Percentiles rank a stretch among this genome's conserved stretches.
Evolutionary conservation across 441 rosid genomes (phyloP).

Genomic region (Syzygium syzygioides): DNA sequence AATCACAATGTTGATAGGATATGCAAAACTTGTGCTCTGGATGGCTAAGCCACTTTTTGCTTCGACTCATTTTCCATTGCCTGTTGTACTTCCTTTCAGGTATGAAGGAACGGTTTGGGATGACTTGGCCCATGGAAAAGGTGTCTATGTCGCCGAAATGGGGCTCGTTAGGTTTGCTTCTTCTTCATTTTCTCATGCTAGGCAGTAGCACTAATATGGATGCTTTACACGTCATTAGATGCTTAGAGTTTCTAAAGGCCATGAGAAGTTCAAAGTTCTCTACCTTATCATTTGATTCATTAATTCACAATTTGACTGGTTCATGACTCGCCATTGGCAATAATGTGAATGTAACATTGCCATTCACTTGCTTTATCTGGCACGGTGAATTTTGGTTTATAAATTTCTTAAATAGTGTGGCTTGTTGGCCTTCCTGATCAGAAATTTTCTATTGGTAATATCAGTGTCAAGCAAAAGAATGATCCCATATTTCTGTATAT

Average conservation of each 20-base stretch:
- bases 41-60: neutral
- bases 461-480: neutral
- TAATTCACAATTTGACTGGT: neutral
- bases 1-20: neutral
- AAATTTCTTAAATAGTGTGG: neutral
- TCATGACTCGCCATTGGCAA: neutral
- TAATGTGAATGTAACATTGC: neutral
- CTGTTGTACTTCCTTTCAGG: slow-evolving; percentile 31
- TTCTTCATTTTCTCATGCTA: neutral
- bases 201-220: neutral
- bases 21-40: neutral
- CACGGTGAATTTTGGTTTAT: neutral
- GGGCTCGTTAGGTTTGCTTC: slow-evolving; percentile 66
- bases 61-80: neutral
- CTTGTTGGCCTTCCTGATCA: neutral
- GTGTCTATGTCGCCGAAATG: slow-evolving; percentile 73
- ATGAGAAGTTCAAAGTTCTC: neutral
- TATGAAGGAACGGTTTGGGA: slow-evolving; percentile 95
- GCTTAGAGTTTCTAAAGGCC: neutral
- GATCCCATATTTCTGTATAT: neutral
- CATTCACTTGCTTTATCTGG: neutral
- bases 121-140: slow-evolving; percentile 92
- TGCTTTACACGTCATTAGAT: neutral
- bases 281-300: neutral
- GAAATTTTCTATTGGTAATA: neutral